Conservation (phyloP, 1,284 basidiomycete species). For the Grifola frondosa region DNA sequence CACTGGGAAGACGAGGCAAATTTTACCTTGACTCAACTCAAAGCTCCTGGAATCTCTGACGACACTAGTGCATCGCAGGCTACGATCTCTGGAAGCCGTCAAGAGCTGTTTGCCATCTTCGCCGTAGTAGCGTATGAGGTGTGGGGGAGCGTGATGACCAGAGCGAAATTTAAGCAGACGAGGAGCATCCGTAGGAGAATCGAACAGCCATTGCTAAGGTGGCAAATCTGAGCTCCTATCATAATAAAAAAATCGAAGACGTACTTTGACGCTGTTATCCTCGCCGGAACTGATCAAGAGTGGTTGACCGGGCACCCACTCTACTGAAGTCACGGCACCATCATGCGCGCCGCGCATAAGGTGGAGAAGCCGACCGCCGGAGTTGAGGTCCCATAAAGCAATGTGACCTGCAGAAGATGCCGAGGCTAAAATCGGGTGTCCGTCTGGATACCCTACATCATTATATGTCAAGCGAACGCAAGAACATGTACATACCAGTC, state of each 20-base stretch:
- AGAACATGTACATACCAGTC: slow-evolving; percentile 59
- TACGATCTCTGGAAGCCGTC: slow-evolving; percentile 85
- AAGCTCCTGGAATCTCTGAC: slow-evolving; percentile 92
- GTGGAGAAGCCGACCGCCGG: slow-evolving; percentile 79
- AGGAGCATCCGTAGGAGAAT: slow-evolving; percentile 84
- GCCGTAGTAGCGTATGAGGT: slow-evolving; percentile 93
- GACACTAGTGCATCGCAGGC: slow-evolving; percentile 87
- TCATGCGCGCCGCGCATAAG: slow-evolving; percentile 87
- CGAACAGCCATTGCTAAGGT: slow-evolving; percentile 94
- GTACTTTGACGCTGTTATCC: slow-evolving; percentile 91
- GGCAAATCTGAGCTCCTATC: background rate
- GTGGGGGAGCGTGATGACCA: slow-evolving; percentile 90
- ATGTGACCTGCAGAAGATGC: slow-evolving; percentile 86
- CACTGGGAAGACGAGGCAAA: background rate
- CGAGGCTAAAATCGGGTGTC: slow-evolving; percentile 84
- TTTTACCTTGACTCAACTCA: slow-evolving; percentile 88
- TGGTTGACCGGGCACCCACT: slow-evolving; percentile 92
- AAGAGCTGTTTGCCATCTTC: slow-evolving; percentile 94
- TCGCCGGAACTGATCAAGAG: slow-evolving; percentile 84
- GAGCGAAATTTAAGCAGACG: slow-evolving; percentile 89
- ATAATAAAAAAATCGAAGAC: slow-evolving; percentile 10
- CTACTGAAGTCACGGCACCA: slow-evolving; percentile 72
- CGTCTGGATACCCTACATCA: slow-evolving; percentile 50
- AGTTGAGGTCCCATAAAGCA: slow-evolving; percentile 88
- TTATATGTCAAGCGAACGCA: background rate